Evolutionary conservation across 257 asterid species (phyloP), one percentile per base, ranked within the genome.

Genomic region (Solanum peruvianum): DNA sequence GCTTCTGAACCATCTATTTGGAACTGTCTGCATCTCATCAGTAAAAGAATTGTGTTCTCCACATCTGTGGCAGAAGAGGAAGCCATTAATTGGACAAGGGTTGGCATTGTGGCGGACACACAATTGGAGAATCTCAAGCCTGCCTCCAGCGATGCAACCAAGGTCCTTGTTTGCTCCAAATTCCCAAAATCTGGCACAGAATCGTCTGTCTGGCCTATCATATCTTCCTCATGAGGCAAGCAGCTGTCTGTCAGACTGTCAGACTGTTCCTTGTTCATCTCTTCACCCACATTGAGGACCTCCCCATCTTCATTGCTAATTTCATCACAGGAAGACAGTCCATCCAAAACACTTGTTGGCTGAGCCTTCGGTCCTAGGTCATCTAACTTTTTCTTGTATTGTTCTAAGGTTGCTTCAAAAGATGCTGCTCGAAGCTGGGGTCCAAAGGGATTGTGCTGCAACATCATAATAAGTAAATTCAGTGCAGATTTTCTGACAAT

Each of bases 401-500:
- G 98, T 87, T 97, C 98, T 82, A 97, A 86, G n/a, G 99, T 97
- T 87, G 99, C 99, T 90, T 94, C 96, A 91, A 97, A 97, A 84
- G 99, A 94, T 89, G 94, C 86, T 84, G 93, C 91, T 86, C 96
- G 94, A 67, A 97, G 98, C 91, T 95, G 98, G 23, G 99, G 99
- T 25, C 99, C 99, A 86, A 97, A 97, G 82, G 99, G 99, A 89
- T 95, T 97, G 92, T 97, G 99, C 92, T 95, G 99, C 86, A 97
- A 90, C 99, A 97, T 95, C 93, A 91, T 89, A 90, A 97, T 97
- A 80, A 95, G 96, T 87, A 97, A 90, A 93, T 93, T 95, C 85
- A 97, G 98, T 88, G 99, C 98, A 82, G 98, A 94, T 88, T 97
- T 97, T 85, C 99, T 93, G 88, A 95, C 99, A n/a, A 97, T 91